phyloP scores from a whole-genome alignment of 768 basidiomycete genomes.

The Suillus subluteus region DNA sequence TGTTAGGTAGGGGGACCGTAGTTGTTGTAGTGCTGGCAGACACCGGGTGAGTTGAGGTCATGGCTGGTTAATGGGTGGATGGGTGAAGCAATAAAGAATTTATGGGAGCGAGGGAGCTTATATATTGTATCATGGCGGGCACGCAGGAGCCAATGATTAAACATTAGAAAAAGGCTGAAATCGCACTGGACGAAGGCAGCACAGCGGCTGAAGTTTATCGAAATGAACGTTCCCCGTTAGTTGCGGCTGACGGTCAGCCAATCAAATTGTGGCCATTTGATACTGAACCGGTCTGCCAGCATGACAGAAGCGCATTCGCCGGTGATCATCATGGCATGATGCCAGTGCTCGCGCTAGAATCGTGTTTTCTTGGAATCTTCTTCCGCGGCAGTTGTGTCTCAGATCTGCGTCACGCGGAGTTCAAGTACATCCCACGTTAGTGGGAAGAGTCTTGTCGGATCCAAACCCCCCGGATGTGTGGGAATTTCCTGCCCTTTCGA shows the following conservation, averaged over 20 bases:
- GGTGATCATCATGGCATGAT: neutral
- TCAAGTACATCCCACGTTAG: too few species aligned
- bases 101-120: neutral
- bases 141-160: neutral
- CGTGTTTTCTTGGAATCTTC: too few species aligned
- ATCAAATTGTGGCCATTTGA: neutral
- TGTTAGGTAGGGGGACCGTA: slow-evolving; percentile 26
- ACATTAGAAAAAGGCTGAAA: neutral
- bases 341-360: neutral
- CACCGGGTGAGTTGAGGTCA: neutral
- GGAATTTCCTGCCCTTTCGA: too few species aligned
- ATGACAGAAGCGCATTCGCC: neutral
- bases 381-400: too few species aligned
- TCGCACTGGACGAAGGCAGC: neutral
- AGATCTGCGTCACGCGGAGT: too few species aligned
- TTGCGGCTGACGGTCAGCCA: neutral
- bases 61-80: neutral
- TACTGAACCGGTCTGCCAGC: neutral
- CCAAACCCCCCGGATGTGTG: too few species aligned
- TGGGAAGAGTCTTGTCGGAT: too few species aligned
- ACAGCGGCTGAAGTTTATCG: neutral
- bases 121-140: neutral
- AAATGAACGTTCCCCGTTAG: too few species aligned
- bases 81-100: neutral
- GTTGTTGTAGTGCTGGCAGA: neutral